Evolutionary conservation across 768 basidiomycete species (phyloP).

Genomic region (Hericium alpestre): DNA sequence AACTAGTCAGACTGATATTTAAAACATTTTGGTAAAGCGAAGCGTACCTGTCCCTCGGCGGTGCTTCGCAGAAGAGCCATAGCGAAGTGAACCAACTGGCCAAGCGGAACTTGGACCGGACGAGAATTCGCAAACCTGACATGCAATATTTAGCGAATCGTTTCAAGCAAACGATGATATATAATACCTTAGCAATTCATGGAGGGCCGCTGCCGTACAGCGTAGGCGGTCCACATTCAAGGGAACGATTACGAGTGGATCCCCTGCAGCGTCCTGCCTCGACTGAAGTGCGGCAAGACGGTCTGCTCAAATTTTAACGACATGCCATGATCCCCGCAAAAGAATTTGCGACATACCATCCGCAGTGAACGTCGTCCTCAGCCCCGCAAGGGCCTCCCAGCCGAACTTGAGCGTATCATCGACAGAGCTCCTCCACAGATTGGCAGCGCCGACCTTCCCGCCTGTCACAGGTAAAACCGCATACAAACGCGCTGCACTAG

Average conservation of each 20-base stretch:
- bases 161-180: too few species aligned
- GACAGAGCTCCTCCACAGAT: slow-evolving; percentile 64
- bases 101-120: slow-evolving; percentile 63
- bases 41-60: slow-evolving; percentile 32
- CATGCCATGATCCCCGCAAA: background rate
- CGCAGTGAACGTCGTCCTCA: slow-evolving; percentile 51
- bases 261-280: slow-evolving; percentile 21
- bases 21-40: slow-evolving; percentile 5
- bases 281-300: slow-evolving; percentile 11
- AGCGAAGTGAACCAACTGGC: slow-evolving; percentile 43
- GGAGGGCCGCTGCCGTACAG: slow-evolving; percentile 40
- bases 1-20: slow-evolving; percentile 3
- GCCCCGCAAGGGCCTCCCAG: slow-evolving; percentile 46
- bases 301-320: slow-evolving; percentile 1
- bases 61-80: slow-evolving; percentile 36
- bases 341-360: slow-evolving; percentile 26
- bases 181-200: slow-evolving; percentile 43
- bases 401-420: slow-evolving; percentile 59
- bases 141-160: slow-evolving; percentile 4
- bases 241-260: slow-evolving; percentile 40
- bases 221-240: slow-evolving; percentile 53
- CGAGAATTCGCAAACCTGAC: slow-evolving; percentile 44
- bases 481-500: slow-evolving; percentile 45
- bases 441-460: slow-evolving; percentile 67
- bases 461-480: slow-evolving; percentile 58